A percentile compares a stretch with the other conserved stretches of the same genome.
These are phyloP conservation scores for Ogataea pilisensis DNA, from an alignment of 805 yeast species.

Conservation along the genomic window DNA sequence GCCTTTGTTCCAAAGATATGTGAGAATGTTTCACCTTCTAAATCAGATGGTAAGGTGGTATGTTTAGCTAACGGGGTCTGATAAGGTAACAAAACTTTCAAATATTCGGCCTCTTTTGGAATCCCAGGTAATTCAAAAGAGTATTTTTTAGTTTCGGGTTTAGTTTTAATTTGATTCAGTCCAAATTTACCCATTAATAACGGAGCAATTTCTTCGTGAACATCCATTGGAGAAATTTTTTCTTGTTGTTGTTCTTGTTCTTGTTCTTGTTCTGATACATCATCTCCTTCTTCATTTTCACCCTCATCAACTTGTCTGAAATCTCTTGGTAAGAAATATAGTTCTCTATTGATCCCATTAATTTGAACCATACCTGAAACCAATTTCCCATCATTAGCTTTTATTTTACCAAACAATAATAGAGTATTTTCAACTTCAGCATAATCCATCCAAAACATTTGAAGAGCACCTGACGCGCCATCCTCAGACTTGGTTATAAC, in stretches of 20 bases:
- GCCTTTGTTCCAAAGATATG: constrained; percentile 78
- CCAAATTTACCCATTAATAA: constrained; percentile 61
- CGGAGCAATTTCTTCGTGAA: constrained; percentile 72
- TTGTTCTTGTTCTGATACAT: constrained; percentile 29
- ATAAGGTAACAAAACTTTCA: constrained; percentile 74
- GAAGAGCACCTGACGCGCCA: constrained; percentile 38
- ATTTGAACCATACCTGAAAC: constrained; percentile 78
- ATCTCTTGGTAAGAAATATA: constrained; percentile 73
- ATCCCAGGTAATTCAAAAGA: constrained; percentile 83
- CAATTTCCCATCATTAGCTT: constrained; percentile 50
- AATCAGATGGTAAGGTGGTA: constrained; percentile 51
- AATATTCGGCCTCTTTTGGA: constrained; percentile 75
- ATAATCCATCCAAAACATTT: constrained; percentile 89
- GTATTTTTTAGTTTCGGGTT: constrained; percentile 70
- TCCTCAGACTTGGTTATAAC: constrained; percentile 25
- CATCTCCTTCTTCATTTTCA: too few relatives aligned
- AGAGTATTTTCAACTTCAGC: constrained; percentile 69
- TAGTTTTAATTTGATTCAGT: constrained; percentile 58
- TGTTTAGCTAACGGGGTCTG: constrained; percentile 53
- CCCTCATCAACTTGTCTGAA: constrained; percentile 17
- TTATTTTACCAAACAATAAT: constrained; percentile 76
- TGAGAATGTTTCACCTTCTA: constrained; percentile 71
- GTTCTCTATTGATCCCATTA: constrained; percentile 61
- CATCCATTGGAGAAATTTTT: constrained; percentile 53
- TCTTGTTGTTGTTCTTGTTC: constrained; percentile 20